These are phyloP conservation scores for Tricholoma furcatifolium DNA, from an alignment of 768 basidiomycete species.

Conservation along the genomic window DNA sequence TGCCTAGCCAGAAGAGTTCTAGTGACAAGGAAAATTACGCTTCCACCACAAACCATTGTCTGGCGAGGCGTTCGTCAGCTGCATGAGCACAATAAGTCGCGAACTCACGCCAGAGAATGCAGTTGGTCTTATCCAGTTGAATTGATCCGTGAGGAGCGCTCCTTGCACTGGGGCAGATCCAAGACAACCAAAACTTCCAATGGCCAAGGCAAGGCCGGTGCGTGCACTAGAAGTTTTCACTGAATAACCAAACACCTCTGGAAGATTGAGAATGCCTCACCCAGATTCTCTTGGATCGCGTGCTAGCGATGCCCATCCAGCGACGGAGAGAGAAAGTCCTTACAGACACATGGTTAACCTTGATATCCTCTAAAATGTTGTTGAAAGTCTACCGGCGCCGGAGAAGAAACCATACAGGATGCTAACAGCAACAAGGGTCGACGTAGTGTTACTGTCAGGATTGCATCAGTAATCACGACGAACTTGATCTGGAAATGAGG, in stretches of 20 bases:
- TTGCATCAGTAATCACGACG: not conserved
- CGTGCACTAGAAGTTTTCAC: conserved; percentile 26
- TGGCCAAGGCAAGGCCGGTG: conserved; percentile 32
- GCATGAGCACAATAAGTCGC: not conserved
- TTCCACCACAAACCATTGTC: conserved; percentile 6
- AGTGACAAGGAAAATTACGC: conserved; percentile 4
- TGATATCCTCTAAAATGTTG: not conserved
- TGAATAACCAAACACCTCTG: not conserved
- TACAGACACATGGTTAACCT: not conserved
- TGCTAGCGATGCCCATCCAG: conserved; percentile 28
- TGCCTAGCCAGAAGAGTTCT: conserved; percentile 2
- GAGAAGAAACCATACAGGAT: conserved; percentile 48
- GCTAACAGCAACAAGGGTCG: conserved; percentile 36
- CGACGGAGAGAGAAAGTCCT: conserved; percentile 35
- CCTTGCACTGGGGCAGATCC: conserved; percentile 34
- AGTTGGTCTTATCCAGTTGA: conserved; percentile 30
- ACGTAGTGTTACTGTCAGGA: conserved; percentile 27
- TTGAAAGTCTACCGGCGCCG: conserved; percentile 37
- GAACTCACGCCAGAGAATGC: conserved; percentile 32
- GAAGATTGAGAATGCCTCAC: conserved; percentile 18
- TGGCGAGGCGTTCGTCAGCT: not conserved
- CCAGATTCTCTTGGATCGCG: conserved; percentile 31
- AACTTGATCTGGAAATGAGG: not conserved
- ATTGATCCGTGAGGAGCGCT: conserved; percentile 27
- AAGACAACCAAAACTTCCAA: conserved; percentile 30